Base-by-base conservation (phyloP, 1,139 yeast species). In the Candida sp. region DNA sequence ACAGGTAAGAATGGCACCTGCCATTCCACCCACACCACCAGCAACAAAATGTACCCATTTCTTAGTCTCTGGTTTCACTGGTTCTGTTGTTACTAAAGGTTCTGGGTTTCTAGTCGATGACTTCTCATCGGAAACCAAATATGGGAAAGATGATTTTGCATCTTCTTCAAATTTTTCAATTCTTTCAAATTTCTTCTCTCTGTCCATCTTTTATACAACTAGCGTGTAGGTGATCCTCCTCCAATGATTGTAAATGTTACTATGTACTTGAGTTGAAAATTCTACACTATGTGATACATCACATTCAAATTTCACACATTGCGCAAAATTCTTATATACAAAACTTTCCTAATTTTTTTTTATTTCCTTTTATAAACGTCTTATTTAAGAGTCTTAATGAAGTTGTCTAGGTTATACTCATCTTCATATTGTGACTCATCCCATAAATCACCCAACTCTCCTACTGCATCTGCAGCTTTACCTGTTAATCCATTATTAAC, bases 21-120 rank as follows among this genome's bases (percentile, higher is more conserved):
- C 88, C 96, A 93, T 93, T 8, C 99, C 99, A 33, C 98, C 99
- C 23, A 87, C 57, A 34, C 98, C 99, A 35, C 99, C 99, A n/a
- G 99, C 97, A n/a, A 91, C 87, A 60, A 91, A 93, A 66, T 91
- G 97, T 5, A 91, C 89, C 97, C 97, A 91, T 43, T 95, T 95
- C 53, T 79, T 80, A 2, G 84, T 81, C 52, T 49, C 61, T 42
- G 42, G 51, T 41, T 47, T 48, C 36, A 40, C 45, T 34, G 22
- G 35, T 44, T 47, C 27, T 36, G 36, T 38, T 45, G 40, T 40
- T 38, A 15, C 30, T 42, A 56, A 49, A 43, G 47, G 66, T 59
- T 51, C 69, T 6, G 66, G 58, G 49, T 61, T 57, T 53, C 74
- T 62, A 45, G 66, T 56, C 6, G 81, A 66, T 4, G 81, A 73